Evolutionary conservation across 768 basidiomycete species (phyloP).

Genomic region (Rhizopogon rudus): DNA sequence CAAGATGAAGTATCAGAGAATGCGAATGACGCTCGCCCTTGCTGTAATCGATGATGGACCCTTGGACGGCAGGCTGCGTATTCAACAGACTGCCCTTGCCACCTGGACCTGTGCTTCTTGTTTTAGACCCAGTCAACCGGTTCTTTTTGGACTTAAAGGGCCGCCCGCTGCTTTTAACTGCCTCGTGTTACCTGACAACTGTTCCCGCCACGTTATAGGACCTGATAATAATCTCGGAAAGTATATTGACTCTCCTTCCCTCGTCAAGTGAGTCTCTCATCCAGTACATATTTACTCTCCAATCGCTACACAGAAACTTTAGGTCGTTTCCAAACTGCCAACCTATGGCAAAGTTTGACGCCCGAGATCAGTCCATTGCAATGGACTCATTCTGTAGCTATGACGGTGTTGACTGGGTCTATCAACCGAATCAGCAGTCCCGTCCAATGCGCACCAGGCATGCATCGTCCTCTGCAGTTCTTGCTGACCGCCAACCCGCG

Average conservation of each 20-base stretch:
- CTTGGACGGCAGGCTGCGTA: neutral
- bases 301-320: slow-evolving; percentile 10
- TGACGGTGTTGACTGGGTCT: slow-evolving; percentile 25
- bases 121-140: slow-evolving; percentile 9
- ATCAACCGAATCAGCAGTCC: slow-evolving; percentile 8
- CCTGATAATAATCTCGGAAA: slow-evolving; percentile 29
- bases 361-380: slow-evolving; percentile 18
- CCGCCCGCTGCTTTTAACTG: slow-evolving; percentile 24
- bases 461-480: slow-evolving; percentile 13
- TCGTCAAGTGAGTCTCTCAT: slow-evolving; percentile 8
- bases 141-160: slow-evolving; percentile 19
- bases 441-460: slow-evolving; percentile 18
- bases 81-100: neutral
- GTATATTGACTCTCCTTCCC: slow-evolving; percentile 20
- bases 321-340: slow-evolving; percentile 15
- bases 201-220: slow-evolving; percentile 10
- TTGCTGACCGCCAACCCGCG: slow-evolving; percentile 8
- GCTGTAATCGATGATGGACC: neutral
- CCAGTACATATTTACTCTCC: slow-evolving; percentile 12
- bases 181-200: slow-evolving; percentile 30
- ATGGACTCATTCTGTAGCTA: slow-evolving; percentile 30
- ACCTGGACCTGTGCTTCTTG: slow-evolving; percentile 4
- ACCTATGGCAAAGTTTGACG: slow-evolving; percentile 18
- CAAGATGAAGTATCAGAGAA: slow-evolving; percentile 2
- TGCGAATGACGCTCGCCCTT: neutral